Evolutionary conservation across 768 basidiomycete genomes (phyloP), one percentile per base, ranked within the genome.

Genomic region (Pilatotrama ljubarskyi): DNA sequence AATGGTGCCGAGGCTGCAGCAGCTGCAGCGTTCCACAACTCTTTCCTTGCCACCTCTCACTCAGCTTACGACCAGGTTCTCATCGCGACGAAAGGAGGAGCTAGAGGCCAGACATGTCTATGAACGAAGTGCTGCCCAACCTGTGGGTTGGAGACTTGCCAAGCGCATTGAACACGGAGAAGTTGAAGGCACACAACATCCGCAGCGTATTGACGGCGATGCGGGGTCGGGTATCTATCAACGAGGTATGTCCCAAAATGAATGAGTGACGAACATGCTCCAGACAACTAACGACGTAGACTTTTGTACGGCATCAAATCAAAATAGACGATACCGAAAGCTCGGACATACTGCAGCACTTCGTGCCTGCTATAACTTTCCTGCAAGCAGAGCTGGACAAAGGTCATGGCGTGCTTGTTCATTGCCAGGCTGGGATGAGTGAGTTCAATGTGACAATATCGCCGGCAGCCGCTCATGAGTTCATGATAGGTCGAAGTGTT

Each of bases 401-500:
- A 67, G 85, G 82, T 0, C 76, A 86, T 29, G 88, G 88, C 1
- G 88, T 98, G 1, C 76, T 96, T 18, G 90, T 97, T 0, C 95
- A 97, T 73, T 96, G 95, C 69, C 88, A 91, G 58, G 93, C 91
- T 22, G 95, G 95, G 24, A 80, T 93, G 73, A 93, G 91, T 92
- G 73, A 71, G 90, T 82, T 22, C 20, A 17, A n/a, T 4, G 62
- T 47, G 24, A 35, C 2, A 8, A 35, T 35, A 4, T n/a, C 17
- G 5, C n/a, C 8, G 37, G 35, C 3, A 8, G 10, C 15, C 17
- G 13, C 5, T 5, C 5, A 22, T 20, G 37, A 35, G 36, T 22
- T 17, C 20, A 36, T 42, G 8, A 25, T 38, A 93, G 90, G 90
- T 68, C 84, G 95, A 22, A 94, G 92, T 64, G 86, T 88, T 7